Evolutionary conservation across 108 stramenopile species (phyloP).

Genomic region (Seminavis robusta): DNA sequence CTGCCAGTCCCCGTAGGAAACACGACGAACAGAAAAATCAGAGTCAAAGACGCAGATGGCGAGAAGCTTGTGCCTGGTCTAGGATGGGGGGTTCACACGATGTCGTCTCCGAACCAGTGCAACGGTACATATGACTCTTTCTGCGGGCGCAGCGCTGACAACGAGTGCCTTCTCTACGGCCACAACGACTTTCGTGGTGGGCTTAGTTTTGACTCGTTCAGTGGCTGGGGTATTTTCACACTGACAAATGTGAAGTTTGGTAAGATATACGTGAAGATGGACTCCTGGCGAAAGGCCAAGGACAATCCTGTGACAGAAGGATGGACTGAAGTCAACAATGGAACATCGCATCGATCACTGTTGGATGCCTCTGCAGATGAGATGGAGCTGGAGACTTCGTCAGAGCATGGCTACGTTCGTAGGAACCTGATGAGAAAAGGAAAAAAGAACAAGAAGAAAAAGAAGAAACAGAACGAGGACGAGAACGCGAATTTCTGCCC

Average conservation of each 20-base stretch:
- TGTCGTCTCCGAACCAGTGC: slow-evolving; percentile 60
- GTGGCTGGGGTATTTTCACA: slow-evolving; percentile 66
- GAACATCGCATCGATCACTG: not conserved
- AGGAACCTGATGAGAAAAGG: not conserved
- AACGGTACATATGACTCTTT: slow-evolving; percentile 56
- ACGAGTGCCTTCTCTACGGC: slow-evolving; percentile 55
- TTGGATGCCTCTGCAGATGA: not conserved
- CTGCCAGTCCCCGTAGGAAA: too few relatives aligned
- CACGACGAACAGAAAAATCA: too few relatives aligned
- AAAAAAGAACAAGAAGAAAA: too few relatives aligned
- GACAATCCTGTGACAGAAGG: slow-evolving; percentile 30
- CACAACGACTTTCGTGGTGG: slow-evolving; percentile 67
- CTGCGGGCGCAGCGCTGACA: slow-evolving; percentile 33
- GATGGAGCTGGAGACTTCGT: not conserved
- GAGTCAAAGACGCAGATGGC: too few relatives aligned
- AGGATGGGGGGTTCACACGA: too few relatives aligned
- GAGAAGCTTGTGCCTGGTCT: too few relatives aligned
- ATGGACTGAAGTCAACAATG: slow-evolving; percentile 44
- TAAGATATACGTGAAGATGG: slow-evolving; percentile 47
- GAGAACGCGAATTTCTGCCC: slow-evolving; percentile 27
- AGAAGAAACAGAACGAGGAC: too few relatives aligned
- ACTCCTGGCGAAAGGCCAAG: slow-evolving; percentile 32
- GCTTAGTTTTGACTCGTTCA: slow-evolving; percentile 41
- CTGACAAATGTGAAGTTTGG: slow-evolving; percentile 49
- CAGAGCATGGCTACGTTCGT: not conserved